Evolutionary conservation across 208 protist species (phyloP).

Genomic region (Tritrichomonas foetus): DNA sequence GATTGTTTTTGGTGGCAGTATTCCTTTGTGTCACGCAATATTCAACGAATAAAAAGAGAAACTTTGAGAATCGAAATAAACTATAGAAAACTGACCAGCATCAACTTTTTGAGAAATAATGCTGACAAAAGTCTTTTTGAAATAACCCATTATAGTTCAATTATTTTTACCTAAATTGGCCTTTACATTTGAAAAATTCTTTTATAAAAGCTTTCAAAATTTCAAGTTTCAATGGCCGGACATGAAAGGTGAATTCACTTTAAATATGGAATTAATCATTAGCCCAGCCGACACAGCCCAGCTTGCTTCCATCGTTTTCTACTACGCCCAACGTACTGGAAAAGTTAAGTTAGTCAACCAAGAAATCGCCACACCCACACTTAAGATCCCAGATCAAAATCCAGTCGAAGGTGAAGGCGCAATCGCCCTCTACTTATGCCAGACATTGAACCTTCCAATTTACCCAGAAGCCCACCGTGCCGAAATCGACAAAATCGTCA

Average conservation of each 20-base stretch:
- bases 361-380: not conserved
- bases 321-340: not conserved
- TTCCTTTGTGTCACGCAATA: no score
- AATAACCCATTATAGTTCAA: no score
- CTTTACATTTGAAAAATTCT: no score
- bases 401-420: not conserved
- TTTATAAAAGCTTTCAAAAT: no score
- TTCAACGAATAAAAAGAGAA: no score
- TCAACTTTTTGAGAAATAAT: no score
- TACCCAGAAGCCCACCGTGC: constrained; percentile 28
- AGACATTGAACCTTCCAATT: not conserved
- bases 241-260: not conserved
- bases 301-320: not conserved
- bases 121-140: no score
- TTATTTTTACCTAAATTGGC: no score
- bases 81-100: no score
- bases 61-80: no score
- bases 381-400: not conserved
- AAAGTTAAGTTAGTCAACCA: not conserved
- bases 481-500: not conserved
- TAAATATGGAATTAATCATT: not conserved
- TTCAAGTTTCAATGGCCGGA: no score
- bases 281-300: not conserved
- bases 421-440: not conserved
- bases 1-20: no score